Evolutionary conservation across 2,329 filamentous ascomycete species (phyloP).

Genomic region (Aspergillus calidoustus): DNA sequence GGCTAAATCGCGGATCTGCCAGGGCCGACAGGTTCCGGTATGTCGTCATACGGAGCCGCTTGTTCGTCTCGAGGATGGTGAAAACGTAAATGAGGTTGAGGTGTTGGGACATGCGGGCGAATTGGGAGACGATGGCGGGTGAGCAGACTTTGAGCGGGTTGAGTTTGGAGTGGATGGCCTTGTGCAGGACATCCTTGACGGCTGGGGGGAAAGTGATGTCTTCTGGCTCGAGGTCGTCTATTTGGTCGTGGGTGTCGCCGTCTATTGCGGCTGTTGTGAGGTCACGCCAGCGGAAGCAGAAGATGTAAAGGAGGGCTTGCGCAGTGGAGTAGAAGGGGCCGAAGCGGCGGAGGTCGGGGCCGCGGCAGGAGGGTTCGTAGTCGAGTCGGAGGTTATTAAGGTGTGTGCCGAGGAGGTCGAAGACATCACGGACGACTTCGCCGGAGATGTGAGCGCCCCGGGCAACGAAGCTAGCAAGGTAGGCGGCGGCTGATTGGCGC

Average conservation of each 20-base stretch:
- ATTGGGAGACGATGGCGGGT: slow-evolving; percentile 86
- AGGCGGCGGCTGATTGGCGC: slow-evolving; percentile 85
- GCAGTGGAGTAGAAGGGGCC: slow-evolving; percentile 83
- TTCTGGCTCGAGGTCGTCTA: slow-evolving; percentile 62
- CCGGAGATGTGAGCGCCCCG: slow-evolving; percentile 81
- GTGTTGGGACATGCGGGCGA: slow-evolving; percentile 83
- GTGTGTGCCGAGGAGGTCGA: slow-evolving; percentile 76
- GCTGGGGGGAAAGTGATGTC: slow-evolving; percentile 79
- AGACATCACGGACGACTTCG: slow-evolving; percentile 78
- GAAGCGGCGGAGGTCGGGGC: slow-evolving; percentile 83
- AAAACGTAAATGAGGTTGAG: slow-evolving; percentile 89
- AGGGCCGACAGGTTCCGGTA: slow-evolving; percentile 54
- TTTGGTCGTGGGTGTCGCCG: slow-evolving; percentile 57
- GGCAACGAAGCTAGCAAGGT: slow-evolving; percentile 92
- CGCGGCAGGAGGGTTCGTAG: slow-evolving; percentile 75
- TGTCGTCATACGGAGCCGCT: slow-evolving; percentile 79
- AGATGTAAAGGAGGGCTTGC: slow-evolving; percentile 92
- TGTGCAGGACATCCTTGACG: slow-evolving; percentile 73
- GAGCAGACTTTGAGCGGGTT: slow-evolving; percentile 97
- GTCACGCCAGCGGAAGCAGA: slow-evolving; percentile 97
- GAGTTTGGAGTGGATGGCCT: slow-evolving; percentile 82
- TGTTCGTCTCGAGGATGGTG: slow-evolving; percentile 87
- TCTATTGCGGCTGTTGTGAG: slow-evolving; percentile 66
- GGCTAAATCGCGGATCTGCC: slow-evolving; percentile 44
- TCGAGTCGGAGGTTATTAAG: slow-evolving; percentile 74